Conservation (phyloP, 352 stramenopile genomes). For the Phytophthora rubi region DNA sequence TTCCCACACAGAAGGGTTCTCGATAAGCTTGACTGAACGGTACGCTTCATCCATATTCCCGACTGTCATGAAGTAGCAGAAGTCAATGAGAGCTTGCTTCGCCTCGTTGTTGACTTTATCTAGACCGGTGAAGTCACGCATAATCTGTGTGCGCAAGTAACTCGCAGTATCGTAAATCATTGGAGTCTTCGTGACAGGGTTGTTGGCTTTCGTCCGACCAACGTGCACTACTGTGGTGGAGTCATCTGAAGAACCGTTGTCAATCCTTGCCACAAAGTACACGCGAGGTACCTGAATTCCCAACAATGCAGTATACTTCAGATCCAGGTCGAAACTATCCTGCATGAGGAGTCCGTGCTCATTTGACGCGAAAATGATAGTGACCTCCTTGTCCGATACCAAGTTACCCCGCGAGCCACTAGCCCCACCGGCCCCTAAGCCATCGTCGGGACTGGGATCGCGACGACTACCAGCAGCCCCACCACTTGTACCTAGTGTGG, state of each 20-base stretch:
- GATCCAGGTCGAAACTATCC: conserved; percentile 88
- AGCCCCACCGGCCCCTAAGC: conserved; percentile 7
- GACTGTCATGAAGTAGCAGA: conserved; percentile 95
- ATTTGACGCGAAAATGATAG: conserved; percentile 92
- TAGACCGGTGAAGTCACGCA: conserved; percentile 94
- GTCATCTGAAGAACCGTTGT: conserved; percentile 48
- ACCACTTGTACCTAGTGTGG: conserved; percentile 2
- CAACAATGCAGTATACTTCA: conserved; percentile 82
- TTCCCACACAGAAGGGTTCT: conserved; percentile 93
- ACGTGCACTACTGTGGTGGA: conserved; percentile 47
- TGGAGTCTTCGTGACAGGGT: conserved; percentile 24
- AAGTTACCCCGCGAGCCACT: conserved; percentile 30
- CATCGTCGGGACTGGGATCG: conserved; percentile 29
- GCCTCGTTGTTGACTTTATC: conserved; percentile 90
- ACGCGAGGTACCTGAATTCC: conserved; percentile 87
- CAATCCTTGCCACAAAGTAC: conserved; percentile 70
- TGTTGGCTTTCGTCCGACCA: conserved; percentile 40
- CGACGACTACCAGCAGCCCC: conserved; percentile 14
- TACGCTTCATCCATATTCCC: conserved; percentile 97
- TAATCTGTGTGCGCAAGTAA: conserved; percentile 82
- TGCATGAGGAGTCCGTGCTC: conserved; percentile 93
- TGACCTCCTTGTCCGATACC: conserved; percentile 85
- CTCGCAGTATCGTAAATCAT: conserved; percentile 45
- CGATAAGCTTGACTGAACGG: conserved; percentile 92
- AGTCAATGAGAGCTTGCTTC: conserved; percentile 92